Base-by-base conservation (phyloP, 2,329 filamentous ascomycete genomes). In the Alternaria panax region DNA sequence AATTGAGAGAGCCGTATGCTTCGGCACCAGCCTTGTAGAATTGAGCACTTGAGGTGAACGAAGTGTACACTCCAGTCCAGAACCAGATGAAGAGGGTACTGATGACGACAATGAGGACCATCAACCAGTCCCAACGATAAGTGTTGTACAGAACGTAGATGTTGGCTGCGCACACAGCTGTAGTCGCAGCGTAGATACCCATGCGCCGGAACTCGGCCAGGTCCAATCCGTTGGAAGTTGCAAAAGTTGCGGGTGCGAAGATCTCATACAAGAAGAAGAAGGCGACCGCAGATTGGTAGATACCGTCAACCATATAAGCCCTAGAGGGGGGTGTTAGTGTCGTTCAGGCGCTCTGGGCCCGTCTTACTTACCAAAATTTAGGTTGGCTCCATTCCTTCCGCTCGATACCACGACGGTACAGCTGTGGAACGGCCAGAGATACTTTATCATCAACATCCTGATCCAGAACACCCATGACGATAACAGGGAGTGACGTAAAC, bases 81-180 rank as follows among this genome's bases (percentile, higher is more conserved):
- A 96, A 90, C 84, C 93, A 99, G 73, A 98, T 87, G 70, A 97
- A 87, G 28, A 98, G 77, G 63, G 91, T 90, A 80, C 93, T 97
- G 77, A 98, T 86, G 24, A 80, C 80, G 51, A 96, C 90, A 63
- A 97, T 90, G 59, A 97, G 82, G 22, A 93, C 80, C 80, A 96
- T 96, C 71, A 99, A 84, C 94, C 94, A 99, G 78, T 99, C 95
- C 95, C 95, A 99, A 61, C 94, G 88, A 79, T 97, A 98, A 1
- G 92, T 96, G 80, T 99, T 99, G 81, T 98, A 88, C 65, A 99
- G 83, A 68, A 99, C 92, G 81, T 98, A 99, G 59, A 90, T 82
- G 79, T 99, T 99, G 83, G 97, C 96, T 40, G 92, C 90, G 67
- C 96, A 81, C 59, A 99, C 89, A 7, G 92, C 89, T 14, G 92